Conservation (phyloP, 495 filamentous ascomycete genomes). For the Aspergillus coremiiformis region DNA sequence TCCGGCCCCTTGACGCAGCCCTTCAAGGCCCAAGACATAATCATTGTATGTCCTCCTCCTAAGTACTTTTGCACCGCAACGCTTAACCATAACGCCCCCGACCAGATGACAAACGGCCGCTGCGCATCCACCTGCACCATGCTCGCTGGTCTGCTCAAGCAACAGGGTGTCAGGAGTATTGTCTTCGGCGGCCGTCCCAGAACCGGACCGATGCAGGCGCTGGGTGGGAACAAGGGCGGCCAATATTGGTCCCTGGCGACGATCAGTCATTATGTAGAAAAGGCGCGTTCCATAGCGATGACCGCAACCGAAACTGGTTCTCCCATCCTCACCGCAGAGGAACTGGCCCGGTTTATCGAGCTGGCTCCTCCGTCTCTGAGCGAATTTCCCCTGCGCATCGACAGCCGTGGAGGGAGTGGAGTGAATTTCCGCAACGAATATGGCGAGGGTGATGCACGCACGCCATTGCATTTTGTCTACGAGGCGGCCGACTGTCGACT, state of each 20-base stretch:
- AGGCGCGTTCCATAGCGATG: no score
- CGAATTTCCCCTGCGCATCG: no score
- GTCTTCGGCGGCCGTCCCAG: constrained; percentile 52
- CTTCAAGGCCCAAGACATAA: constrained; percentile 45
- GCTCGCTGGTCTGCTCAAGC: constrained; percentile 44
- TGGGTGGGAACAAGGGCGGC: constrained; percentile 49
- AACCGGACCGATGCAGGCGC: constrained; percentile 48
- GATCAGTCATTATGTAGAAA: neutral
- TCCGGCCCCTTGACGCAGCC: constrained; percentile 17
- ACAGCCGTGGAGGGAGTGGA: neutral
- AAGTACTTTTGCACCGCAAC: neutral
- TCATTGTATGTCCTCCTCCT: constrained; percentile 24
- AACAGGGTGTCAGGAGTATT: constrained; percentile 48
- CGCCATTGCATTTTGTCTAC: constrained; percentile 22
- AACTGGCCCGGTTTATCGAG: neutral
- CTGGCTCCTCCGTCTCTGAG: no score
- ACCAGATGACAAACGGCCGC: constrained; percentile 41
- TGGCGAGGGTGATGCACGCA: constrained; percentile 1
- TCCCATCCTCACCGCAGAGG: neutral
- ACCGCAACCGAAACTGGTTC: neutral
- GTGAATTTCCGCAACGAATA: constrained; percentile 17
- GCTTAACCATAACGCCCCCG: neutral
- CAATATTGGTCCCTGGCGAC: neutral
- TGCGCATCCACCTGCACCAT: constrained; percentile 56
- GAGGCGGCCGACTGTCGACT: constrained; percentile 26